Percentiles rank a stretch among this genome's conserved stretches.
These are phyloP conservation scores for Atkinsonella hypoxylon DNA, from an alignment of 2,329 filamentous ascomycete genomes.

Conservation along the genomic window DNA sequence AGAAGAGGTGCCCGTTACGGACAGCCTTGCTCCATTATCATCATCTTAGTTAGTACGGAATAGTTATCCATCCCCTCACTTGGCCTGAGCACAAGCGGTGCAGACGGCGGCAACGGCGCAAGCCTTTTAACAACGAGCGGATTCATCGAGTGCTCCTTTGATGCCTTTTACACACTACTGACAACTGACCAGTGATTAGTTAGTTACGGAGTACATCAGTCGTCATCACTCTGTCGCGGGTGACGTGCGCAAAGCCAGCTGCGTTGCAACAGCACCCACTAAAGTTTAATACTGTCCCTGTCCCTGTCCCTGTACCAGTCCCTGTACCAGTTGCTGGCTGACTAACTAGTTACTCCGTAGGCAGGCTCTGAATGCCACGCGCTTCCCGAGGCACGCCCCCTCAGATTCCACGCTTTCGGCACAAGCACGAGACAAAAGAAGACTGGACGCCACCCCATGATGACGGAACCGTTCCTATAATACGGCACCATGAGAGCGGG, in stretches of 20 bases:
- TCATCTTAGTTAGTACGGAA: too few species aligned
- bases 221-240: neutral
- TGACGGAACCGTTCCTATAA: conserved; percentile 2
- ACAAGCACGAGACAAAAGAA: neutral
- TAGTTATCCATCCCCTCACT: too few species aligned
- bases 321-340: neutral
- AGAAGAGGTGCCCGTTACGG: neutral
- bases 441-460: conserved; percentile 18
- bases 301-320: too few species aligned
- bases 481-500: conserved; percentile 13
- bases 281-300: too few species aligned
- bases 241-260: neutral
- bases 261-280: neutral
- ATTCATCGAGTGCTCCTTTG: too few species aligned
- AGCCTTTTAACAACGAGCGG: neutral
- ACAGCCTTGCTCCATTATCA: too few species aligned
- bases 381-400: neutral
- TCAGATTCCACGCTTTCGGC: neutral
- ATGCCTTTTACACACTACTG: too few species aligned
- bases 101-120: conserved; percentile 6
- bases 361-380: neutral
- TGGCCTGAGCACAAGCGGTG: neutral
- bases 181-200: too few species aligned
- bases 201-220: too few species aligned
- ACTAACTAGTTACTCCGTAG: too few species aligned